Percentiles rank a stretch among this genome's conserved stretches.
Conservation (phyloP, 1,139 yeast genomes). For the Meyerozyma carpophila region DNA sequence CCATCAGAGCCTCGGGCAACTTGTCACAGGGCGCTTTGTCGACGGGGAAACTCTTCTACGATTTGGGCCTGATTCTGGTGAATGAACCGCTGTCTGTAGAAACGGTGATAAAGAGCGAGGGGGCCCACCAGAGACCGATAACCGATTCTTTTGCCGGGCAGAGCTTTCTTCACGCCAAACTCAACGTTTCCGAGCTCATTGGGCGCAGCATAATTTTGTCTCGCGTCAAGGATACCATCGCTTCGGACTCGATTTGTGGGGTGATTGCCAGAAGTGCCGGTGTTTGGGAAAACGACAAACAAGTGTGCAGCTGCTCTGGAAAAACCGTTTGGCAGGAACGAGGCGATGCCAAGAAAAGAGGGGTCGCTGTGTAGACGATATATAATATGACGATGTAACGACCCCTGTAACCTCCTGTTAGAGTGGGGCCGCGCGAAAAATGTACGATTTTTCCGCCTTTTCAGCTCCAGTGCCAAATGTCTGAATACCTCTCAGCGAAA, state of each 20-base stretch:
- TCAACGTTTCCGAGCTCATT: slow-evolving; percentile 59
- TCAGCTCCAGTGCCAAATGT: not conserved
- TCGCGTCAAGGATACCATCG: slow-evolving; percentile 30
- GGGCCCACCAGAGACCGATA: slow-evolving; percentile 32
- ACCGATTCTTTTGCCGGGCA: slow-evolving; percentile 49
- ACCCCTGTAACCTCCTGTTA: not conserved
- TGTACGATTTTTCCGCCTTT: not conserved
- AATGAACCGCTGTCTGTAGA: slow-evolving; percentile 30
- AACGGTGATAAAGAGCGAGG: slow-evolving; percentile 25
- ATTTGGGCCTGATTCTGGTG: slow-evolving; percentile 42
- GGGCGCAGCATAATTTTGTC: slow-evolving; percentile 77
- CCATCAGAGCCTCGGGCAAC: slow-evolving; percentile 68
- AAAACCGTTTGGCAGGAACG: slow-evolving; percentile 96
- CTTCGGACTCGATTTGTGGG: slow-evolving; percentile 58
- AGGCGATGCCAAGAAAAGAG: slow-evolving; percentile 59
- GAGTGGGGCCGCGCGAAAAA: not conserved
- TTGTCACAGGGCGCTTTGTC: slow-evolving; percentile 67
- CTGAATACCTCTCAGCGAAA: slow-evolving; percentile 1
- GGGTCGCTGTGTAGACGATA: slow-evolving; percentile 25
- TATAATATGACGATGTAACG: not conserved
- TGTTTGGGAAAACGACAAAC: slow-evolving; percentile 91
- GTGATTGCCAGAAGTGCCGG: slow-evolving; percentile 97
- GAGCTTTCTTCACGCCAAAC: slow-evolving; percentile 52
- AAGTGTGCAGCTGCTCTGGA: slow-evolving; percentile 92
- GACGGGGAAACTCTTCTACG: slow-evolving; percentile 51